A percentile compares a stretch with the other conserved stretches of the same genome.
Evolutionary conservation across 2,329 filamentous ascomycete species (phyloP).

Genomic region (Pseudogymnoascus sp.): DNA sequence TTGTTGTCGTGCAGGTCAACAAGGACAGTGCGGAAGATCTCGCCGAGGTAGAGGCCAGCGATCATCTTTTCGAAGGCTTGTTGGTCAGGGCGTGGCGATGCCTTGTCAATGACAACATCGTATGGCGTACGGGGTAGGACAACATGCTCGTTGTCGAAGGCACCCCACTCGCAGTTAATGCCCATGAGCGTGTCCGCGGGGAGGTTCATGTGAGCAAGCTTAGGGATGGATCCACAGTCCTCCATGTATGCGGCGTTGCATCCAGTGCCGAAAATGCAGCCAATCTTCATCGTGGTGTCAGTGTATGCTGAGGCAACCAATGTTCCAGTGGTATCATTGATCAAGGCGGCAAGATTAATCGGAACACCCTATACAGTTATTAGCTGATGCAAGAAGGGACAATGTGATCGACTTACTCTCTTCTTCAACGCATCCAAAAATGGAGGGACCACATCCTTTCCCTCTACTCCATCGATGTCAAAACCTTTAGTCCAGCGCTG

Average conservation of each 20-base stretch:
- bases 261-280: conserved; percentile 96
- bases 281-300: conserved; percentile 86
- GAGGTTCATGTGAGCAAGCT: conserved; percentile 86
- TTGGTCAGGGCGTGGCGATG: conserved; percentile 87
- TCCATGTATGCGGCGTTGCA: conserved; percentile 99
- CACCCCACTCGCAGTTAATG: conserved; percentile 97
- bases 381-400: conserved; percentile 13
- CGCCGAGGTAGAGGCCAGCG: conserved; percentile 86
- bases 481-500: conserved; percentile 98
- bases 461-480: conserved; percentile 87
- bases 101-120: conserved; percentile 80
- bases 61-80: conserved; percentile 99
- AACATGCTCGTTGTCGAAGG: conserved; percentile 89
- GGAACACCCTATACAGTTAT: conserved; percentile 61
- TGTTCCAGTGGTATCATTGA: conserved; percentile 97
- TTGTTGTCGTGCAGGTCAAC: conserved; percentile 78
- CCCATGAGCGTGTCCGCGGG: conserved; percentile 79
- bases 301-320: conserved; percentile 95
- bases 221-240: conserved; percentile 81
- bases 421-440: conserved; percentile 72
- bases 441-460: conserved; percentile 81
- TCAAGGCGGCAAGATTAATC: conserved; percentile 85
- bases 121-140: conserved; percentile 81
- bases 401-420: conserved; percentile 43
- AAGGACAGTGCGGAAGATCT: conserved; percentile 85